Conservation (phyloP, 2,329 filamentous ascomycete species). For the Nothophoma quercina region DNA sequence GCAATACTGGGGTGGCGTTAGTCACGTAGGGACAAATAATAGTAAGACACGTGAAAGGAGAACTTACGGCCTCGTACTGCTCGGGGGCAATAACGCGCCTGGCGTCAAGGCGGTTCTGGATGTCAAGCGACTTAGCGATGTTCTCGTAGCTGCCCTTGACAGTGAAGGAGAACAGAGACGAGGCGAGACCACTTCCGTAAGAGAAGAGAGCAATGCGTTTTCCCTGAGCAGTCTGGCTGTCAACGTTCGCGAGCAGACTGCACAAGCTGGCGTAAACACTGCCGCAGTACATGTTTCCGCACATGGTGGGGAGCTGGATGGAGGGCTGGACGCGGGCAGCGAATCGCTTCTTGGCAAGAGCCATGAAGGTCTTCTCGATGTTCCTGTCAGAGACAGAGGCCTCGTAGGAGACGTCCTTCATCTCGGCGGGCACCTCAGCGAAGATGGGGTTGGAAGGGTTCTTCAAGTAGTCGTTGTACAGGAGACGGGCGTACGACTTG, state of each 20-base stretch:
- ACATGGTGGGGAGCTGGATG: constrained; percentile 60
- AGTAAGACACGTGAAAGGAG: constrained; percentile 13
- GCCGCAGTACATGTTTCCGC: constrained; percentile 64
- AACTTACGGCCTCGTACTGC: constrained; percentile 57
- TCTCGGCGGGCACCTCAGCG: constrained; percentile 58
- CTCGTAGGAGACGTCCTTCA: constrained; percentile 56
- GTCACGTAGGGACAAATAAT: constrained; percentile 25
- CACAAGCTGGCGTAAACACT: constrained; percentile 60
- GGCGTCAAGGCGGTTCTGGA: constrained; percentile 55
- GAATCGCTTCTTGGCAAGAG: constrained; percentile 61
- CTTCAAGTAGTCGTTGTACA: constrained; percentile 61
- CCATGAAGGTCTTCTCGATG: constrained; percentile 62
- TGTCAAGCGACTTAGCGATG: constrained; percentile 57
- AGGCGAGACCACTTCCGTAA: constrained; percentile 61
- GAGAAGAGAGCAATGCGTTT: constrained; percentile 62
- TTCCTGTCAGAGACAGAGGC: constrained; percentile 60
- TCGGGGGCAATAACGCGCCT: constrained; percentile 56
- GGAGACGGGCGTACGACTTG: constrained; percentile 61
- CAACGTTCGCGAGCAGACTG: constrained; percentile 57
- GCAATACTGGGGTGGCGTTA: constrained; percentile 55
- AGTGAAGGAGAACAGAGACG: constrained; percentile 59
- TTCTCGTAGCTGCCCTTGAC: constrained; percentile 57
- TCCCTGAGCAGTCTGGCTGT: constrained; percentile 55
- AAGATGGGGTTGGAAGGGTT: constrained; percentile 58
- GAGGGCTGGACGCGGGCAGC: constrained; percentile 58